A percentile compares a stretch with the other conserved stretches of the same genome.
Conservation (phyloP, 2,329 filamentous ascomycete genomes). For the Neurospora crassa region DNA sequence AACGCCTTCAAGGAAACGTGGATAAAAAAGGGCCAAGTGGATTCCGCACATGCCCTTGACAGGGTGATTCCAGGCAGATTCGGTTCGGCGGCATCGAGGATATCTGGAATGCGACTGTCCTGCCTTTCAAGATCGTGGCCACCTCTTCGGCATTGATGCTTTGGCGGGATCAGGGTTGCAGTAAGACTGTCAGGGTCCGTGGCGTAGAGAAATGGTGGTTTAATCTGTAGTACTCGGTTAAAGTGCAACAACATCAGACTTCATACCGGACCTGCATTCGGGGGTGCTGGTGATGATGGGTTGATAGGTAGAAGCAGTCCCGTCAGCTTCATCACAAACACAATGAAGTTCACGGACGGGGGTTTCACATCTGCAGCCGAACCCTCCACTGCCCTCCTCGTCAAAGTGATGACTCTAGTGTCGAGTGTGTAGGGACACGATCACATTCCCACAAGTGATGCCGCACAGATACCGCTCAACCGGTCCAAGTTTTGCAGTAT, state of each 20-base stretch:
- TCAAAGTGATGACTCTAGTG: not conserved
- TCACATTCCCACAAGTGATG: not conserved
- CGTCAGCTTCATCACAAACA: not conserved
- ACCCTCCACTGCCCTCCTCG: not conserved
- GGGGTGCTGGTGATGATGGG: not conserved
- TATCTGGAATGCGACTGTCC: not conserved
- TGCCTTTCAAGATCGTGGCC: not conserved
- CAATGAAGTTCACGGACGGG: not conserved
- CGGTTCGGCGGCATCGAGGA: not conserved
- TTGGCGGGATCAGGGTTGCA: not conserved
- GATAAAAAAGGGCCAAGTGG: not conserved
- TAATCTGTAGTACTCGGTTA: not conserved
- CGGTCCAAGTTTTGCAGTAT: not conserved
- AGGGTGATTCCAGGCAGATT: not conserved
- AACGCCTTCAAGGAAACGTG: not conserved
- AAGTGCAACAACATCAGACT: not conserved
- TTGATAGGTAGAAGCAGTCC: not conserved
- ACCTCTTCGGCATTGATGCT: not conserved
- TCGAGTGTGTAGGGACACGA: not conserved
- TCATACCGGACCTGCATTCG: not conserved
- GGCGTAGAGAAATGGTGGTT: not conserved
- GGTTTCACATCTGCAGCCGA: not conserved
- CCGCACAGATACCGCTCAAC: not conserved
- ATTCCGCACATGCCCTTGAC: not conserved
- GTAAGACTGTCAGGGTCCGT: not conserved